Conservation (phyloP, 148 eudicot species). For the Euryodendron excelsum region DNA sequence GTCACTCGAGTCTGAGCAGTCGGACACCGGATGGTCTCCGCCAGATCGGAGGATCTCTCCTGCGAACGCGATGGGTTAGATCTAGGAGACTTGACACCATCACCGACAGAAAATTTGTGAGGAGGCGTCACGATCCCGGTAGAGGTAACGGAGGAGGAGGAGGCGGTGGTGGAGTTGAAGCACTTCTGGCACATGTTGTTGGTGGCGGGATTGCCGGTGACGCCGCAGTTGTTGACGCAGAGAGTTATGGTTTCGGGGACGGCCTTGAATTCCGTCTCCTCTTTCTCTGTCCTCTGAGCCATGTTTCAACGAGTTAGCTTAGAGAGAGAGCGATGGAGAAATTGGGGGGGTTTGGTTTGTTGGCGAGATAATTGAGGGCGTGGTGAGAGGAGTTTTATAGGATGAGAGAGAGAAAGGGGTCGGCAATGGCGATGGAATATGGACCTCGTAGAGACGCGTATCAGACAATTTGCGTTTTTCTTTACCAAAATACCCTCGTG, state of each 20-base stretch:
- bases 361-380: background rate
- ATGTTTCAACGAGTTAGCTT: background rate
- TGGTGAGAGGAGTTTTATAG: slow-evolving; percentile 18
- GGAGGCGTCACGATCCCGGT: background rate
- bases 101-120: background rate
- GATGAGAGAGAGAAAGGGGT: slow-evolving; percentile 22
- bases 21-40: slow-evolving; percentile 18
- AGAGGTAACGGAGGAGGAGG: background rate
- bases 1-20: slow-evolving; percentile 15
- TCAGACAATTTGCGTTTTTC: slow-evolving; percentile 17
- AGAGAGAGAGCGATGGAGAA: slow-evolving; percentile 14
- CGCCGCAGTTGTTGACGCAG: slow-evolving; percentile 37
- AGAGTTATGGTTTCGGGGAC: slow-evolving; percentile 29
- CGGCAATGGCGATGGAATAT: slow-evolving; percentile 35
- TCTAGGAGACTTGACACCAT: slow-evolving; percentile 23
- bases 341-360: background rate
- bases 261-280: slow-evolving; percentile 39
- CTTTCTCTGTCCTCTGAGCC: slow-evolving; percentile 40
- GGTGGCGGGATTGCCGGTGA: slow-evolving; percentile 34
- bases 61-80: slow-evolving; percentile 13
- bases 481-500: slow-evolving; percentile 14
- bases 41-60: slow-evolving; percentile 17
- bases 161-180: slow-evolving; percentile 20
- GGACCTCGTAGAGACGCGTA: slow-evolving; percentile 48
- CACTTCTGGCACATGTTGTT: slow-evolving; percentile 37